Evolutionary conservation across 306 rosid species (phyloP).

Genomic region (Spatholobus suberectus): DNA sequence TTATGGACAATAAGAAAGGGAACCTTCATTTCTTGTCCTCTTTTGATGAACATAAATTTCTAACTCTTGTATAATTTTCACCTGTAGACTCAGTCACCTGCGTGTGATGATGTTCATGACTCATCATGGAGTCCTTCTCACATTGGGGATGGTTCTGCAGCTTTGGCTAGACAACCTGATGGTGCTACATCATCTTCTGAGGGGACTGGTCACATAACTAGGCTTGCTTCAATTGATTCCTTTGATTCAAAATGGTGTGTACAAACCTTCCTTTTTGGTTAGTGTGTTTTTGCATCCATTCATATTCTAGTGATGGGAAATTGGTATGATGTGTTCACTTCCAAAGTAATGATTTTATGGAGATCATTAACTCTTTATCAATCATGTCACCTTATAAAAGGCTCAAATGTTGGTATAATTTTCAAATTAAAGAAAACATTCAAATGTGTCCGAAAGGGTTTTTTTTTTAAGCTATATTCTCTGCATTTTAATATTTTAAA

Average conservation of each 20-base stretch:
- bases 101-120: constrained; percentile 57
- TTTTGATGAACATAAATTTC: constrained; percentile 7
- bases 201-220: constrained; percentile 64
- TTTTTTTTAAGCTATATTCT: constrained; percentile 6
- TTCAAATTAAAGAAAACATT: not conserved
- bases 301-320: constrained; percentile 22
- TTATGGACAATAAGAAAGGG: constrained; percentile 27
- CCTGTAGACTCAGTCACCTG: constrained; percentile 61
- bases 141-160: constrained; percentile 68
- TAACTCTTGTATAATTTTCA: not conserved
- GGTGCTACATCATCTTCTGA: constrained; percentile 78
- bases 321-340: not conserved
- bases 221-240: constrained; percentile 99
- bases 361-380: constrained; percentile 16
- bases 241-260: constrained; percentile 97
- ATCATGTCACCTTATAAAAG: constrained; percentile 26
- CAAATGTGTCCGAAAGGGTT: constrained; percentile 4
- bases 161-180: constrained; percentile 61
- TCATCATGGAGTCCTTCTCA: constrained; percentile 88
- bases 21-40: constrained; percentile 21
- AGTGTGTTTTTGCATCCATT: constrained; percentile 10
- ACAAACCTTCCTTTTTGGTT: constrained; percentile 17
- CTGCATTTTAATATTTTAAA: constrained; percentile 27
- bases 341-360: constrained; percentile 2
- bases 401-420: constrained; percentile 14